These are phyloP conservation scores for Eucalyptus tenuipes DNA, from an alignment of 345 rosid genomes.

Conservation along the genomic window DNA sequence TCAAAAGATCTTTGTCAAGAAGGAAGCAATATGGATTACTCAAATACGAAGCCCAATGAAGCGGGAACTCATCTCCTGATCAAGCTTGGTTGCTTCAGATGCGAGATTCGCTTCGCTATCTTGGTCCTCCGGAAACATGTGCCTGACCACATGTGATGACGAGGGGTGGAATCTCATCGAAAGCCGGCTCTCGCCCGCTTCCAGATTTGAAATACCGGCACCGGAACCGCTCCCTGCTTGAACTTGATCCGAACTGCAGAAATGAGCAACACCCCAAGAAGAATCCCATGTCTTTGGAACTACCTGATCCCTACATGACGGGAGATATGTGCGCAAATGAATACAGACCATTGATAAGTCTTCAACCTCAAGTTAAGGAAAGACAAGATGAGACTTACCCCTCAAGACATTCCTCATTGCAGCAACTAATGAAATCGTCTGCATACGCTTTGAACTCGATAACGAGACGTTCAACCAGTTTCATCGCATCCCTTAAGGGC, in stretches of 20 bases:
- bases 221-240: not conserved
- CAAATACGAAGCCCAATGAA: not conserved
- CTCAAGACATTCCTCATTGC: not conserved
- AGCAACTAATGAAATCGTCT: not conserved
- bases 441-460: not conserved
- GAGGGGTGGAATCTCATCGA: not conserved
- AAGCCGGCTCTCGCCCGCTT: not conserved
- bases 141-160: not conserved
- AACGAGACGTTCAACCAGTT: not conserved
- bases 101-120: not conserved
- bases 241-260: not conserved
- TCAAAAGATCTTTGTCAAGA: not conserved
- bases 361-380: not conserved
- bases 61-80: not conserved
- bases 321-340: not conserved
- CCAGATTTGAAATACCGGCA: not conserved
- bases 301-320: not conserved
- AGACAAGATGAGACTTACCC: not conserved
- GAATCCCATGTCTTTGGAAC: not conserved
- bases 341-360: not conserved
- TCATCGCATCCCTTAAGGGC: not conserved
- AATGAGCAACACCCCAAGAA: not conserved
- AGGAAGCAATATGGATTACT: not conserved
- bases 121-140: not conserved
- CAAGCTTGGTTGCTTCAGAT: not conserved